Conservation (phyloP, 2,329 filamentous ascomycete species). For the Byssochlamys sp. region DNA sequence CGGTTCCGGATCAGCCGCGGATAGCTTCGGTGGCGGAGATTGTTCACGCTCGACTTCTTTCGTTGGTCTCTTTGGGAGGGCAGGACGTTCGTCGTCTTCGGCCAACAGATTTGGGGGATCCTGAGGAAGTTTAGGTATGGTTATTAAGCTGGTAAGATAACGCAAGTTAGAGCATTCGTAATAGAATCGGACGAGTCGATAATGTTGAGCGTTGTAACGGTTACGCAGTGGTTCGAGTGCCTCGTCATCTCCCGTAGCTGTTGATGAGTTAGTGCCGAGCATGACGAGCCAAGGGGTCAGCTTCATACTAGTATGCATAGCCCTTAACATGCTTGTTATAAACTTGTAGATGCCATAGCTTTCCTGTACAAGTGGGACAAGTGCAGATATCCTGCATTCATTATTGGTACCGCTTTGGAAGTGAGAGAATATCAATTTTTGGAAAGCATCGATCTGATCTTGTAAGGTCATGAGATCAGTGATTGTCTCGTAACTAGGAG, state of each 20-base stretch:
- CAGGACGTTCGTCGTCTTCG: slow-evolving; percentile 74
- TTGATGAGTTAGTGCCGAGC: slow-evolving; percentile 10
- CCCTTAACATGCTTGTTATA: slow-evolving; percentile 95
- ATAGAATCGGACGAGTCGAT: slow-evolving; percentile 93
- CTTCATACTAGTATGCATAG: slow-evolving; percentile 81
- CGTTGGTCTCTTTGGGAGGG: slow-evolving; percentile 65
- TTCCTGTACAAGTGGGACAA: slow-evolving; percentile 89
- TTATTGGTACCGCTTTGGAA: slow-evolving; percentile 88
- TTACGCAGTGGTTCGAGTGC: slow-evolving; percentile 78
- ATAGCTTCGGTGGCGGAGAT: slow-evolving; percentile 56
- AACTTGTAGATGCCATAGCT: slow-evolving; percentile 99
- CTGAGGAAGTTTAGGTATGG: slow-evolving; percentile 87
- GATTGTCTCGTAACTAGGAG: slow-evolving; percentile 68
- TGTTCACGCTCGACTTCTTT: slow-evolving; percentile 61
- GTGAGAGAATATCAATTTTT: slow-evolving; percentile 96
- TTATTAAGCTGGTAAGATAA: slow-evolving; percentile 92
- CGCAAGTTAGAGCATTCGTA: slow-evolving; percentile 97
- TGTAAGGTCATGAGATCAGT: slow-evolving; percentile 92
- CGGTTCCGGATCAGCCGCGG: slow-evolving; percentile 71
- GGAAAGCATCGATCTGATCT: slow-evolving; percentile 96
- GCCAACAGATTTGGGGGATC: slow-evolving; percentile 81
- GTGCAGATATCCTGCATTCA: slow-evolving; percentile 86
- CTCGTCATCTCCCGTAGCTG: slow-evolving; percentile 84
- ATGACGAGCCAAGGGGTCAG: slow-evolving; percentile 10
- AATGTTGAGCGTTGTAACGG: slow-evolving; percentile 90